These are phyloP conservation scores for Chaetomium cochliodes DNA, from an alignment of 495 filamentous ascomycete species.

Conservation along the genomic window DNA sequence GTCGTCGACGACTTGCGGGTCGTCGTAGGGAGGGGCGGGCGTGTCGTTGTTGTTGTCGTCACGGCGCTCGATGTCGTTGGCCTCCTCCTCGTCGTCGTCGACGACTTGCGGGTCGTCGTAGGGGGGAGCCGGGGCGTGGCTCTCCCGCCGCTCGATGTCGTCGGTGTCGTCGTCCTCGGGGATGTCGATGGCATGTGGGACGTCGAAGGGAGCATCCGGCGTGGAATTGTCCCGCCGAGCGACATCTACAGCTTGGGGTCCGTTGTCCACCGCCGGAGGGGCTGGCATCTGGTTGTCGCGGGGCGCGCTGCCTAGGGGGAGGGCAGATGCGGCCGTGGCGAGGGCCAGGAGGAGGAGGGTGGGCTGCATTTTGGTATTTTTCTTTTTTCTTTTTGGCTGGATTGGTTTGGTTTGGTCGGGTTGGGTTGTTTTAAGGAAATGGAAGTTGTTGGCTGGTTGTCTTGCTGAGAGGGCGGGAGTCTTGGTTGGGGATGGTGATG, in stretches of 20 bases:
- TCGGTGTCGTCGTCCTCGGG: too few relatives aligned
- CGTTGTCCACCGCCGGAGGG: too few relatives aligned
- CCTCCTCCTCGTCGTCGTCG: too few relatives aligned
- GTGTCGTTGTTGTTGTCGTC: too few relatives aligned
- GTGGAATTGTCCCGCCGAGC: not conserved
- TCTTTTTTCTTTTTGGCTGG: not conserved
- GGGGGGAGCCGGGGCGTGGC: too few relatives aligned
- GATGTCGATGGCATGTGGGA: too few relatives aligned
- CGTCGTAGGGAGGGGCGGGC: too few relatives aligned
- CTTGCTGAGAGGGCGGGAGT: not conserved
- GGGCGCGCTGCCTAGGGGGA: not conserved
- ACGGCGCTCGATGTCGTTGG: too few relatives aligned
- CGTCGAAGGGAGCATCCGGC: not conserved
- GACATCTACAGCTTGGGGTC: not conserved
- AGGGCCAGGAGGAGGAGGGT: conserved; percentile 1
- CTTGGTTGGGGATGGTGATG: not conserved
- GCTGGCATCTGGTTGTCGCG: not conserved
- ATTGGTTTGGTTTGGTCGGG: not conserved
- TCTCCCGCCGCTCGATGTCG: too few relatives aligned
- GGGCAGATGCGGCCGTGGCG: not conserved
- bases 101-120: too few relatives aligned
- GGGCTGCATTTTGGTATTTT: not conserved
- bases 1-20: too few relatives aligned
- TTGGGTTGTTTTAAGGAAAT: not conserved
- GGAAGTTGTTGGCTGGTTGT: not conserved